A percentile compares a stretch with the other conserved stretches of the same genome.
These are phyloP conservation scores for Pelagophyceae sp. DNA, from an alignment of 352 stramenopile species.

Conservation along the genomic window DNA sequence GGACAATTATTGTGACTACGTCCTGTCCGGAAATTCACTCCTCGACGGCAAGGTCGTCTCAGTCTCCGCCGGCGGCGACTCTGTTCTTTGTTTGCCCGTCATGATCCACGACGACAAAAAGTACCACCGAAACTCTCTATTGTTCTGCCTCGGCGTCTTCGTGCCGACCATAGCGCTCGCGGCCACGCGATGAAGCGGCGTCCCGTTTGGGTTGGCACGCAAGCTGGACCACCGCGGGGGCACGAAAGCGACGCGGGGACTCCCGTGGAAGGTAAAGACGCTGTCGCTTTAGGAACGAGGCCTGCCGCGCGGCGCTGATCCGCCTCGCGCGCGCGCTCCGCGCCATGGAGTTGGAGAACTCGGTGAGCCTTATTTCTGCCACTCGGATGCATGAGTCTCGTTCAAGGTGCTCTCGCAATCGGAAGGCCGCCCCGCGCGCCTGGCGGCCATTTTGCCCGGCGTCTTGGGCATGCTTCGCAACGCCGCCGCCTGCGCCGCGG, in stretches of 20 bases:
- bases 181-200: no score
- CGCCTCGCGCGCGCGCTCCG: not conserved
- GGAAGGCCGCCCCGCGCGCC: not conserved
- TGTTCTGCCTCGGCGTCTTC: slow-evolving; percentile 9
- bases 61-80: not conserved
- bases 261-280: no score
- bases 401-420: not conserved
- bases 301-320: not conserved
- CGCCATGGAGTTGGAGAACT: not conserved
- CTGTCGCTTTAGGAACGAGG: no score
- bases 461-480: not conserved
- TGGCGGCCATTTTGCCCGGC: not conserved
- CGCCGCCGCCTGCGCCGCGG: not conserved
- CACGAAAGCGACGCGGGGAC: not conserved
- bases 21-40: not conserved
- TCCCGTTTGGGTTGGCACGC: no score
- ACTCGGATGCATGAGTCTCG: no score
- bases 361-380: not conserved
- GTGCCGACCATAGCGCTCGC: not conserved
- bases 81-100: slow-evolving; percentile 5
- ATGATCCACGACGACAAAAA: not conserved
- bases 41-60: not conserved
- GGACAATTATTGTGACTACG: not conserved
- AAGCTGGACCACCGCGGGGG: no score
- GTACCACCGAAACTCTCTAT: slow-evolving; percentile 4